A percentile compares a stretch with the other conserved stretches of the same genome.
These are phyloP conservation scores for Debaryomyces robertsiae DNA, from an alignment of 1,139 yeast genomes.

Conservation along the genomic window DNA sequence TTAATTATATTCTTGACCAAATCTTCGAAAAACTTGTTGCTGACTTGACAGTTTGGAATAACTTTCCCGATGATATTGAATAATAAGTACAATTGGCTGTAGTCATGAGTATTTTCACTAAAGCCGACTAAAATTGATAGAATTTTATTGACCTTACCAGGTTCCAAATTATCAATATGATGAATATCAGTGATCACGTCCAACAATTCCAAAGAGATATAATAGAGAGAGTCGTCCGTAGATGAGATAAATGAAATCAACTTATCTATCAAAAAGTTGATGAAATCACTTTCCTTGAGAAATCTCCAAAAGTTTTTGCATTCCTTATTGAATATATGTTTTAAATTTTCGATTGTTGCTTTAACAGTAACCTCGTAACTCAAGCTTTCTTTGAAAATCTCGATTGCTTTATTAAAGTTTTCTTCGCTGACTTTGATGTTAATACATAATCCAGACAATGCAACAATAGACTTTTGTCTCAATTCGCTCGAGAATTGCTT, in stretches of 20 bases:
- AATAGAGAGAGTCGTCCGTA: slow-evolving; percentile 29
- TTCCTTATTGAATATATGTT: slow-evolving; percentile 23
- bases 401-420: slow-evolving; percentile 18
- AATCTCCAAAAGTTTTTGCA: slow-evolving; percentile 10
- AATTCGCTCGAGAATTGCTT: slow-evolving; percentile 53
- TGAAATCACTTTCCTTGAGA: slow-evolving; percentile 21
- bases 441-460: slow-evolving; percentile 32
- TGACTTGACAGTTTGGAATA: slow-evolving; percentile 9
- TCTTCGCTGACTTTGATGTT: slow-evolving; percentile 18
- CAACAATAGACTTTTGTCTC: slow-evolving; percentile 46
- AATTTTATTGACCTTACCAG: slow-evolving; percentile 2
- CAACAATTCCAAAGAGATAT: slow-evolving; percentile 28
- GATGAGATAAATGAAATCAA: slow-evolving; percentile 26
- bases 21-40: slow-evolving; percentile 11
- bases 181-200: slow-evolving; percentile 15
- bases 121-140: slow-evolving; percentile 1
- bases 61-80: slow-evolving; percentile 12
- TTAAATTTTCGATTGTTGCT: slow-evolving; percentile 35
- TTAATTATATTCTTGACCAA: slow-evolving; percentile 12
- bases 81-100: slow-evolving; percentile 9
- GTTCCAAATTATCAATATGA: slow-evolving; percentile 6
- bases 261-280: slow-evolving; percentile 21
- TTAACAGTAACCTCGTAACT: slow-evolving; percentile 39
- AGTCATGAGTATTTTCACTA: slow-evolving; percentile 7
- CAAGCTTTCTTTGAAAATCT: slow-evolving; percentile 29